A percentile compares a stretch with the other conserved stretches of the same genome.
phyloP scores from a whole-genome alignment of 805 yeast genomes.

The Candida wancherniae region DNA sequence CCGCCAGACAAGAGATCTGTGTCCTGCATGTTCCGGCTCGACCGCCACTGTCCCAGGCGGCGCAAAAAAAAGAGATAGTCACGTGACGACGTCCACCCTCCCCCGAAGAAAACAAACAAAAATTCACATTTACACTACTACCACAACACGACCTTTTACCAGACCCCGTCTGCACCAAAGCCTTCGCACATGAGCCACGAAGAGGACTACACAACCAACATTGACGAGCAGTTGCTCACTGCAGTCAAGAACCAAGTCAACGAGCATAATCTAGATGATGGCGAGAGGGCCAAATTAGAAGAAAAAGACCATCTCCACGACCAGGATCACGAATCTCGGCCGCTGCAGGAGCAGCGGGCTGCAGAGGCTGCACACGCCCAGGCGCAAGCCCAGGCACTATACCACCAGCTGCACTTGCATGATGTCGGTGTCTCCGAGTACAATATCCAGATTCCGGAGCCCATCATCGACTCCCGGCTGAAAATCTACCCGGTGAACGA shows the following conservation, averaged over 20 bases:
- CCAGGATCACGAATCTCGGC: conserved; percentile 6
- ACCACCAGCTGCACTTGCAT: conserved; percentile 19
- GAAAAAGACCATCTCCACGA: conserved; percentile 16
- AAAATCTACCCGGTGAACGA: conserved; percentile 42
- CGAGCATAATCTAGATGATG: conserved; percentile 24
- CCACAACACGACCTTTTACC: conserved; percentile 20
- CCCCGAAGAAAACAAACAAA: conserved; percentile 4
- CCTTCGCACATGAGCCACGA: conserved; percentile 21
- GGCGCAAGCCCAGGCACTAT: conserved; percentile 18
- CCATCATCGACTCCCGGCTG: conserved; percentile 38
- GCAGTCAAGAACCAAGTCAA: conserved; percentile 29
- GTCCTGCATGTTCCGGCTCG: too few relatives aligned
- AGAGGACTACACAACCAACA: conserved; percentile 30
- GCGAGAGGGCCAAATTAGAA: conserved; percentile 27
- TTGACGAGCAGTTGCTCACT: conserved; percentile 40
- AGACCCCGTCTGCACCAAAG: conserved; percentile 13
- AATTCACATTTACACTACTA: conserved; percentile 20
- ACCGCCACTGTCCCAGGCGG: too few relatives aligned
- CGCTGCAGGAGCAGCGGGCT: conserved; percentile 17
- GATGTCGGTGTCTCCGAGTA: conserved; percentile 32
- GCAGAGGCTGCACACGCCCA: conserved; percentile 13
- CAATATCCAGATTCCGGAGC: conserved; percentile 44
- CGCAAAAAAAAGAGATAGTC: too few relatives aligned
- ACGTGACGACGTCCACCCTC: conserved; percentile 3
- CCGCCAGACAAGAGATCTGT: too few relatives aligned